Evolutionary conservation across 148 eudicot genomes (phyloP).

Genomic region (Chenopodium formosanum): DNA sequence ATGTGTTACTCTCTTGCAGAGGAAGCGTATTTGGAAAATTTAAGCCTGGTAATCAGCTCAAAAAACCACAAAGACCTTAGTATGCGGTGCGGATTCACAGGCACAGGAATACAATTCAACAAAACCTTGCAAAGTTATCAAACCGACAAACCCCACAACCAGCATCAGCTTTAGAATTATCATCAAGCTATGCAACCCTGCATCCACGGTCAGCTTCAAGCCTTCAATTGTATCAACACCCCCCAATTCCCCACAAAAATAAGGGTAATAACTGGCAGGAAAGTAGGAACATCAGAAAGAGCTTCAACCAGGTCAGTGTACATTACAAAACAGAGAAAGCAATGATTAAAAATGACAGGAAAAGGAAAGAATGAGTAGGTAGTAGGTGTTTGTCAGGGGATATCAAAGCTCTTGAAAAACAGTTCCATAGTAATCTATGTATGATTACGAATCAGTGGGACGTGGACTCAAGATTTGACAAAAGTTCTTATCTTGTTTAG

Average conservation of each 20-base stretch:
- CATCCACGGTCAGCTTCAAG: neutral
- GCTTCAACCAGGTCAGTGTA: no score
- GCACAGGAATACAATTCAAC: neutral
- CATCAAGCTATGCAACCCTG: neutral
- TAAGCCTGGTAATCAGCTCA: neutral
- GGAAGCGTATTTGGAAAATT: neutral
- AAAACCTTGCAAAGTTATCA: neutral
- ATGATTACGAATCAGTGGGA: no score
- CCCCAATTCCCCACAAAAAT: neutral
- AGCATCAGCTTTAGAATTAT: neutral
- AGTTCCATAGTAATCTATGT: no score
- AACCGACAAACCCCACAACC: neutral
- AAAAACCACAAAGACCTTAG: neutral
- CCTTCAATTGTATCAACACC: neutral
- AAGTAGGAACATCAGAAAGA: neutral
- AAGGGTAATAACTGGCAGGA: neutral
- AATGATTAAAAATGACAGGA: no score
- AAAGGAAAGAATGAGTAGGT: neutral
- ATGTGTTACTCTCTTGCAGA: neutral
- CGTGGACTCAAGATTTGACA: neutral
- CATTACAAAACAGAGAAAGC: no score
- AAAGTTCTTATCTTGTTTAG: neutral
- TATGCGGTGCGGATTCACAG: neutral
- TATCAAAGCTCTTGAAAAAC: no score
- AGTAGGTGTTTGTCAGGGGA: neutral